A percentile compares a stretch with the other conserved stretches of the same genome.
phyloP scores from a whole-genome alignment of 768 basidiomycete species.

The Lepiota venenata region DNA sequence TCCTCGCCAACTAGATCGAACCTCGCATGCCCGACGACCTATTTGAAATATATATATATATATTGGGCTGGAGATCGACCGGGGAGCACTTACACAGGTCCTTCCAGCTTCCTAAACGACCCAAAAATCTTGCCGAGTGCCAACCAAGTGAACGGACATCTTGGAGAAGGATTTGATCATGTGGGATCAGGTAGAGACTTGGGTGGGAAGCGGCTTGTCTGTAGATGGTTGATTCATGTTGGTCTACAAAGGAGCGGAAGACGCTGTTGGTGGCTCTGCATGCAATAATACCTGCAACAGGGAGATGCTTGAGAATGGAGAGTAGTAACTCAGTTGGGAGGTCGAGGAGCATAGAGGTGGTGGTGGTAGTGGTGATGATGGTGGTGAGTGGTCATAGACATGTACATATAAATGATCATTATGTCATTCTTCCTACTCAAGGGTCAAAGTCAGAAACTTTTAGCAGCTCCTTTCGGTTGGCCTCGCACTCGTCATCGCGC shows the following conservation, averaged over 20 bases:
- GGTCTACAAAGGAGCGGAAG: constrained; percentile 44
- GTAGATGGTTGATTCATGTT: constrained; percentile 51
- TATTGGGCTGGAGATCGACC: constrained; percentile 3
- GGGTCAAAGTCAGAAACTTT: constrained; percentile 56
- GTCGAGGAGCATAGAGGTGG: constrained; percentile 29
- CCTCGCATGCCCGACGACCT: constrained; percentile 29
- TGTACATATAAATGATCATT: constrained; percentile 1
- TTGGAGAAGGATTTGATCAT: constrained; percentile 3
- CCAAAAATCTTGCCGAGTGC: constrained; percentile 29
- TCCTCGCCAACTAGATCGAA: constrained; percentile 56
- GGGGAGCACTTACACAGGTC: constrained; percentile 47
- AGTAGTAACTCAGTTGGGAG: constrained; percentile 62
- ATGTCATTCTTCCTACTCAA: constrained; percentile 23
- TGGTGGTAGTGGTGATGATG: background rate
- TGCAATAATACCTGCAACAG: constrained; percentile 37
- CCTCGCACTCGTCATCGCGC: constrained; percentile 52
- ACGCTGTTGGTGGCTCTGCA: constrained; percentile 36
- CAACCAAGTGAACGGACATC: background rate
- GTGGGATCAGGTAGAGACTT: constrained; percentile 38
- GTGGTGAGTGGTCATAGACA: background rate
- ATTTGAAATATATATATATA: constrained; percentile 31
- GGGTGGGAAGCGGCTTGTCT: constrained; percentile 50
- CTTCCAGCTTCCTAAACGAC: constrained; percentile 48
- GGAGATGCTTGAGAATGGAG: constrained; percentile 45
- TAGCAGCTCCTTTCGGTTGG: constrained; percentile 49